Percentiles rank a stretch among this genome's conserved stretches.
Evolutionary conservation across 441 rosid species (phyloP).

Genomic region (Rhodomyrtus psidioides): DNA sequence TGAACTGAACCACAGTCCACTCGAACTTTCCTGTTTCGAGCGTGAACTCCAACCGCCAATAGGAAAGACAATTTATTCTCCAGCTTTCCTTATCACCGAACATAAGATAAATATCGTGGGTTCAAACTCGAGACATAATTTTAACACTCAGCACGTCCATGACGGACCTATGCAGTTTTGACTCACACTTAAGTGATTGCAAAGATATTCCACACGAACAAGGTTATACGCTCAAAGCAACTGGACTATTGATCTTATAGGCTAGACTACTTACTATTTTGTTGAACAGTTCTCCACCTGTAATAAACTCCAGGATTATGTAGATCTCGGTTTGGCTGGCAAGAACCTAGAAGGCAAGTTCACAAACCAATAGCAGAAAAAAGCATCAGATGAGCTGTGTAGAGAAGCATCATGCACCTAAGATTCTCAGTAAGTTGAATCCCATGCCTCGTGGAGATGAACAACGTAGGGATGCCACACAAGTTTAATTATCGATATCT

Average conservation of each 20-base stretch:
- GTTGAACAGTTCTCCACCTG: conserved; percentile 97
- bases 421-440: not conserved
- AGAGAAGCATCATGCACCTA: not conserved
- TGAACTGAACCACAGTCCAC: too few relatives aligned
- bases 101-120: too few relatives aligned
- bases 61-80: too few relatives aligned
- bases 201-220: not conserved
- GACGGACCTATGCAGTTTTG: too few relatives aligned
- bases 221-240: not conserved
- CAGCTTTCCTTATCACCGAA: too few relatives aligned
- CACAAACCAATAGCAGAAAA: not conserved
- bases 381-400: not conserved
- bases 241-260: not conserved
- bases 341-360: conserved; percentile 42
- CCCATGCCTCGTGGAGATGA: conserved; percentile 74
- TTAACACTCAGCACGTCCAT: conserved; percentile 82
- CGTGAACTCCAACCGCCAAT: too few relatives aligned
- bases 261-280: conserved; percentile 68
- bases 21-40: too few relatives aligned
- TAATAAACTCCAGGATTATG: conserved; percentile 88
- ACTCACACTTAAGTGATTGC: not conserved
- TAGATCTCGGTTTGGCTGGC: conserved; percentile 91
- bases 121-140: too few relatives aligned
- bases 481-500: conserved; percentile 98
- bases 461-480: conserved; percentile 94